Percentiles rank a stretch among this genome's conserved stretches.
Evolutionary conservation across 225 moss, liverwort and hornwort genomes (phyloP).

Genomic region (Pseudisothecium myosuroides): DNA sequence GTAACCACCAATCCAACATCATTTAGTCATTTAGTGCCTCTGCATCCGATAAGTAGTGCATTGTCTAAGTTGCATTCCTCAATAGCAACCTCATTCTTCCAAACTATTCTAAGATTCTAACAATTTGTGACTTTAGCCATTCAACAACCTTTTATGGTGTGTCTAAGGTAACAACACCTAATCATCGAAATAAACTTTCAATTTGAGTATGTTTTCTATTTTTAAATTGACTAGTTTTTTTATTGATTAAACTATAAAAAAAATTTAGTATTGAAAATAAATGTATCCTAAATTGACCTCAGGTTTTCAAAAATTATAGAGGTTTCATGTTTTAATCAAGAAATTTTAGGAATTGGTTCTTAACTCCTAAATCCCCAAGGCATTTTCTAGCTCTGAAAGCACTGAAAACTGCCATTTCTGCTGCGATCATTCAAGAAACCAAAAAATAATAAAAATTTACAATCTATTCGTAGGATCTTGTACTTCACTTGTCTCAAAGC

Average conservation of each 20-base stretch:
- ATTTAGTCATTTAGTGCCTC: background rate
- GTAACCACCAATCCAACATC: background rate
- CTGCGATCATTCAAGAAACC: too few species aligned
- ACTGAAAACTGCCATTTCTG: too few species aligned
- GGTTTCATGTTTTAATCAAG: background rate
- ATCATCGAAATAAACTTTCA: background rate
- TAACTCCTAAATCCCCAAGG: too few species aligned
- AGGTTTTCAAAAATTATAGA: background rate
- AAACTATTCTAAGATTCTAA: background rate
- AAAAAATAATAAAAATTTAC: too few species aligned
- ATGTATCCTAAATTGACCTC: rapidly evolving
- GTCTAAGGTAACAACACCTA: too few species aligned
- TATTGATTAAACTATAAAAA: background rate
- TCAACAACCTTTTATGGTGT: background rate
- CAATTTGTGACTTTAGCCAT: background rate
- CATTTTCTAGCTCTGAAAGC: too few species aligned
- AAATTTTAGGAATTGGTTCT: background rate
- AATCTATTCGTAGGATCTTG: too few species aligned
- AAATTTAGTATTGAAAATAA: too few species aligned
- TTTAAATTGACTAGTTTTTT: background rate
- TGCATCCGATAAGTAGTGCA: rapidly evolving
- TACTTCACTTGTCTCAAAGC: too few species aligned
- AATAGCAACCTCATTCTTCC: background rate
- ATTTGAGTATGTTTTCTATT: background rate
- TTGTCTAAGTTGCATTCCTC: background rate